Evolutionary conservation across 495 filamentous ascomycete genomes (phyloP), one percentile per base, ranked within the genome.

Genomic region (Penicillium verhagenii): DNA sequence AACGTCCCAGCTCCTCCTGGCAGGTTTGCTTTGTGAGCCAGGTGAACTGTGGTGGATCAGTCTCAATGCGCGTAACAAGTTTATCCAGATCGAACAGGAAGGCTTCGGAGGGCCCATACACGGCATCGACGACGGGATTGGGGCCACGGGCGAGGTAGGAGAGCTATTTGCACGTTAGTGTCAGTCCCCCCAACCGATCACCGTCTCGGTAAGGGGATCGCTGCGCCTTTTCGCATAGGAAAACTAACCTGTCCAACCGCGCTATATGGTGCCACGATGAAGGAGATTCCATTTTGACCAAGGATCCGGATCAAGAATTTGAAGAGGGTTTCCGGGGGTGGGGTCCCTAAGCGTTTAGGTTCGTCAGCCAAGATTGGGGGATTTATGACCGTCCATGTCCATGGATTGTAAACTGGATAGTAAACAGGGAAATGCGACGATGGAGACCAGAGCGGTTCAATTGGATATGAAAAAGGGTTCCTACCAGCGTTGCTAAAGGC

Each of bases 251-350:
- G 93, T 46, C 91, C 89, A 56, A 88, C 86, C 40, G 93, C 90
- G 63, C 86, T 89, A 71, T 92, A 97, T 3, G 94, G 95, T 13
- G 95, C 88, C 47, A 96, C 89, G 47, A 90, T 81, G 67, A 92
- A 96, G 33, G 89, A 79, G 38, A 96, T 75, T 4, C 79, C 79
- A 52, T 85, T 79, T 50, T 88, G 78, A 52, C 78, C 72, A 28
- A 97, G 78, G 28, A 91, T 84, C 35, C 79, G 74, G 69, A 93
- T 90, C 16, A 99, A 73, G 52, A 88, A 83, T 26, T 81, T 83
- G 60, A 86, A 93, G 37, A 92, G 77, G 38, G 82, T 79, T 66
- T 73, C 73, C 70, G 80, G 58, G 72, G 72, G 61, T 67, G 82
- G 65, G 76, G 84, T 64, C 75, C 85, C 80, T 83, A 61, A 40